Evolutionary conservation across 75 land plant species (phyloP), one percentile per base, ranked within the genome.

Genomic region (Selaginella moellendorffii): DNA sequence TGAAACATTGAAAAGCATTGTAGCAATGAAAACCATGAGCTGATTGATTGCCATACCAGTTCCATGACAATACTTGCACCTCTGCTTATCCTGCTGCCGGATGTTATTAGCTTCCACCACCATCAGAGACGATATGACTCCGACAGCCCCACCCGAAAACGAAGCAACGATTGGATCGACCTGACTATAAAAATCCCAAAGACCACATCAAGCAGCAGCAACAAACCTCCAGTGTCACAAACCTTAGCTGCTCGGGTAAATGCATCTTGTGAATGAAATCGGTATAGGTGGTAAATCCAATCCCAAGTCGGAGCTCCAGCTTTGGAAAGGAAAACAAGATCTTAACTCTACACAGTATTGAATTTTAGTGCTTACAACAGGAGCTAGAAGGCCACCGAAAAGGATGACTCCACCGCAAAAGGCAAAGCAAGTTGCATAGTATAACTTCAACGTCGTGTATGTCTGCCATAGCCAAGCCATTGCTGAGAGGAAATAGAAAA

Each of bases 91-190:
- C 66, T 90, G 97, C 63, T 87, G 87, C 71, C 78, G 73, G 10
- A 90, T 90, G 77, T 90, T 90, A 68, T 84, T 90, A n/a, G 65
- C 81, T 65, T 90, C 97, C 53, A 90, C 76, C 31, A 90, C 71
- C 97, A 90, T 90, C 68, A 90, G 72, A 14, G 85, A 80, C 26
- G 97, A 84, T 53, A 90, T 90, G 14, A 90, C 97, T 28, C 97
- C 97, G 30, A 90, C 91, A 29, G 97, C 91, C 5, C 91, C 97
- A 28, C 97, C 92, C 2, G 97, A 83, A 63, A 90, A 90, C 19
- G 97, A 90, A 27, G 92, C 97, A 27, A 90, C 97, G 27, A 90
- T 90, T 30, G 97, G 97, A 76, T 90, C 97, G 51, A 90, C 97
- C 67, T 86, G 81, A 69, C 97, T 90, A 80, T 27, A 69, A 42